A percentile compares a stretch with the other conserved stretches of the same genome.
Conservation (phyloP, 179 eudicot genomes). For the Spinacia oleracea region DNA sequence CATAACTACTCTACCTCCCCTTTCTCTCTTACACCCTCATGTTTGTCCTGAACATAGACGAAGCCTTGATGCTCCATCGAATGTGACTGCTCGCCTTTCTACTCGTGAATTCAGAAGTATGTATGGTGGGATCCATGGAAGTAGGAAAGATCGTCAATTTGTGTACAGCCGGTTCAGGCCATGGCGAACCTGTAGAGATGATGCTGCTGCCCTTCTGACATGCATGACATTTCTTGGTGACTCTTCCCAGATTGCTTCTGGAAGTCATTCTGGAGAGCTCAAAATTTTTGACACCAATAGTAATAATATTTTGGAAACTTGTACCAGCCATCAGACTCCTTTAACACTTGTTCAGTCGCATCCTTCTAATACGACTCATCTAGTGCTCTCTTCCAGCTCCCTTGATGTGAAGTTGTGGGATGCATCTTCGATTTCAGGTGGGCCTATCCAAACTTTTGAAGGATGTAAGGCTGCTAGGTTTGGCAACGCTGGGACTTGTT, state of each 20-base stretch:
- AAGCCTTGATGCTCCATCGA: slow-evolving; percentile 86
- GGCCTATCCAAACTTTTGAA: slow-evolving; percentile 86
- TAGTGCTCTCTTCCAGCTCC: slow-evolving; percentile 79
- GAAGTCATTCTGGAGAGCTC: slow-evolving; percentile 87
- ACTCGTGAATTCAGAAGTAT: slow-evolving; percentile 81
- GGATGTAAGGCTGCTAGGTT: slow-evolving; percentile 76
- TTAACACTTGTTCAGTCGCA: slow-evolving; percentile 66
- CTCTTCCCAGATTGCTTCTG: slow-evolving; percentile 80
- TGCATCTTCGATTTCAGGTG: slow-evolving; percentile 70
- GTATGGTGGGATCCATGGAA: slow-evolving; percentile 88
- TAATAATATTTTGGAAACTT: slow-evolving; percentile 69
- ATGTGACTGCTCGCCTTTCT: slow-evolving; percentile 81
- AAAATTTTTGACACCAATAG: slow-evolving; percentile 76
- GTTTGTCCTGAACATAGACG: slow-evolving; percentile 90
- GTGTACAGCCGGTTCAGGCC: slow-evolving; percentile 93
- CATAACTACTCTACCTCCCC: slow-evolving; percentile 92
- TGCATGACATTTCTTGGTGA: slow-evolving; percentile 85
- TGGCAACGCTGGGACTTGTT: slow-evolving; percentile 60
- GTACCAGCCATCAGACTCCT: slow-evolving; percentile 63
- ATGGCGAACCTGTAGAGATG: slow-evolving; percentile 90
- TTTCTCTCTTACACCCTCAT: slow-evolving; percentile 92
- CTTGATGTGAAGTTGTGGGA: slow-evolving; percentile 93
- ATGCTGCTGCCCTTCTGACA: slow-evolving; percentile 65
- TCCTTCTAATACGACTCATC: slow-evolving; percentile 53
- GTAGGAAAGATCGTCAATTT: slow-evolving; percentile 87